Evolutionary conservation across 371 early-diverging fungal genomes (phyloP).

Genomic region (Circinella umbellata): DNA sequence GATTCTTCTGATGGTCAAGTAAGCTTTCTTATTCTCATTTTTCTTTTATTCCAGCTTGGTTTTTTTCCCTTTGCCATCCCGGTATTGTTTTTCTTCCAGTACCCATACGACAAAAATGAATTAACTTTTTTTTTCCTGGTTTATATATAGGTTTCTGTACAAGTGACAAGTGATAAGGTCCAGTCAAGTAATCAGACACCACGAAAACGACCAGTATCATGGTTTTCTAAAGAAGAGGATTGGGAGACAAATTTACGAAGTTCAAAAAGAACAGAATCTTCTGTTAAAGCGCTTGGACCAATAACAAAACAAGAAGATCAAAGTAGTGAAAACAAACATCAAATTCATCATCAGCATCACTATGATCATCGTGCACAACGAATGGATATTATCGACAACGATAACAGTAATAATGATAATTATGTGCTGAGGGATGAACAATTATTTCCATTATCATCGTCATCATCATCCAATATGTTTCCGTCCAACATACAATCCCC

Average conservation of each 20-base stretch:
- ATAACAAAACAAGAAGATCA: neutral
- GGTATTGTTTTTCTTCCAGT: too few relatives aligned
- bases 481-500: neutral
- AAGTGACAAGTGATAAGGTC: neutral
- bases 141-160: conserved; percentile 4
- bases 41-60: too few relatives aligned
- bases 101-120: neutral
- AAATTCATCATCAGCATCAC: neutral
- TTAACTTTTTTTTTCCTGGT: neutral
- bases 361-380: neutral
- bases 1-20: conserved; percentile 3
- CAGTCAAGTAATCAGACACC: conserved; percentile 13
- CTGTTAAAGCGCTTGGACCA: neutral
- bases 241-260: conserved; percentile 14
- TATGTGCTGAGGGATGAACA: neutral
- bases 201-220: conserved; percentile 21
- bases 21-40: neutral
- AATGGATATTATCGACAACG: neutral
- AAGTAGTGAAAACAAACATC: neutral
- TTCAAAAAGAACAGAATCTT: conserved; percentile 15
- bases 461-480: neutral
- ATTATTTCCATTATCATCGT: neutral
- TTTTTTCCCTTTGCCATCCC: neutral
- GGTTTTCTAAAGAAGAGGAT: conserved; percentile 17
- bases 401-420: neutral